phyloP scores from a whole-genome alignment of 257 asterid species.

The Solanum piurae region DNA sequence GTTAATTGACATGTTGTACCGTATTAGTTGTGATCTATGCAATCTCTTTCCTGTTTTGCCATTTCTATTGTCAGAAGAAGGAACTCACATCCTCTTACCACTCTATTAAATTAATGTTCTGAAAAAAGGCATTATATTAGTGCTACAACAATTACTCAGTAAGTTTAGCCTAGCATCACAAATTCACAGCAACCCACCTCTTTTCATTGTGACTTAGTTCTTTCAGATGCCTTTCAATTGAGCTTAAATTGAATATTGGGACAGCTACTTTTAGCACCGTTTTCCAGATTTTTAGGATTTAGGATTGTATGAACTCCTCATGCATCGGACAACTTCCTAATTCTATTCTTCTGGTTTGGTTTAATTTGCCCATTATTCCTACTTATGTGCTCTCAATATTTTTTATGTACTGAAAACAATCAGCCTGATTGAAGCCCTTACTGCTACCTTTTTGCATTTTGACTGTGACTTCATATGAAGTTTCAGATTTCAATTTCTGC shows the following conservation, averaged over 20 bases:
- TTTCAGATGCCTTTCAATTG: neutral
- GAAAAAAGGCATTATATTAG: no score
- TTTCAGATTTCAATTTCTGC: neutral
- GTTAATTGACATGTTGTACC: no score
- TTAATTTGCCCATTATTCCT: neutral
- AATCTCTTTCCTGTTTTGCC: no score
- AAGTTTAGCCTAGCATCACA: no score
- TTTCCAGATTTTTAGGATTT: neutral
- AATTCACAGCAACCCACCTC: no score
- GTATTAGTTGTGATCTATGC: no score
- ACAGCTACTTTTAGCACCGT: neutral
- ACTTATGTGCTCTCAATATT: neutral
- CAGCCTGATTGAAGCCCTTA: neutral
- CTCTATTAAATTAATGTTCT: no score
- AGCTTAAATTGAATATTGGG: neutral
- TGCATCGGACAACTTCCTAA: neutral
- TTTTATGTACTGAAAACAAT: neutral
- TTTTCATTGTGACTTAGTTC: neutral
- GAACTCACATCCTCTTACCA: no score
- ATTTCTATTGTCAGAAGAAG: no score
- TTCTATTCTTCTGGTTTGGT: neutral
- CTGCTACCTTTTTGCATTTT: neutral
- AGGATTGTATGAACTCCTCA: neutral
- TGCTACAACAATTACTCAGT: no score
- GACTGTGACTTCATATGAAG: neutral